phyloP scores from a whole-genome alignment of 1,139 yeast genomes.

The Protomyces inundatus region DNA sequence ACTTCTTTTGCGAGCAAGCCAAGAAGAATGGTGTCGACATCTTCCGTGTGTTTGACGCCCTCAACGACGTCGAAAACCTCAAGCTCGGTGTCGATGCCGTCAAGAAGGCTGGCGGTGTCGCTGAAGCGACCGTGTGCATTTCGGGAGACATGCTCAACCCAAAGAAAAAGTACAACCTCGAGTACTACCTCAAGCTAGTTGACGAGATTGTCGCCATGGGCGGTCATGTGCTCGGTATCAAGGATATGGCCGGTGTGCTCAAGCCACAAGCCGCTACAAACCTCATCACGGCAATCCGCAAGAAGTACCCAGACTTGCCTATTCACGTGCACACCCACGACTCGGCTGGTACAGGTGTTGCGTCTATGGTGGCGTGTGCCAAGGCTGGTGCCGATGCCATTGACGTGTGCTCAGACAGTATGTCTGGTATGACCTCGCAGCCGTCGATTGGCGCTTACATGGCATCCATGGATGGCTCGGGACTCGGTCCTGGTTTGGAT shows the following conservation, averaged over 20 bases:
- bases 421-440: conserved; percentile 98
- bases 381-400: conserved; percentile 96
- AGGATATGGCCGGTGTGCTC: conserved; percentile 99
- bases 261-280: conserved; percentile 89
- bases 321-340: conserved; percentile 99
- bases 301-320: conserved; percentile 84
- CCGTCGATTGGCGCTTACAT: conserved; percentile 90
- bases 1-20: conserved; percentile 91
- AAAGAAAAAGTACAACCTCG: conserved; percentile 90
- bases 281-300: conserved; percentile 74
- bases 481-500: conserved; percentile 67
- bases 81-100: conserved; percentile 98
- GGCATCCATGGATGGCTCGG: conserved; percentile 80
- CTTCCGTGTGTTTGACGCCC: conserved; percentile 95
- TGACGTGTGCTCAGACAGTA: conserved; percentile 90
- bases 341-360: conserved; percentile 99
- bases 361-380: conserved; percentile 93
- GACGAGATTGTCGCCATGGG: conserved; percentile 88
- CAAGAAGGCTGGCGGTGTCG: conserved; percentile 96
- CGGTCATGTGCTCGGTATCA: conserved; percentile 92
- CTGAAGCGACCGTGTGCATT: conserved; percentile 96
- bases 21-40: conserved; percentile 94
- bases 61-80: conserved; percentile 92
- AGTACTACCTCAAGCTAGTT: conserved; percentile 75
- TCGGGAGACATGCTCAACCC: conserved; percentile 97